Percentiles rank a stretch among this genome's conserved stretches.
These are phyloP conservation scores for Glycyrrhiza uralensis DNA, from an alignment of 306 rosid species.

Conservation along the genomic window DNA sequence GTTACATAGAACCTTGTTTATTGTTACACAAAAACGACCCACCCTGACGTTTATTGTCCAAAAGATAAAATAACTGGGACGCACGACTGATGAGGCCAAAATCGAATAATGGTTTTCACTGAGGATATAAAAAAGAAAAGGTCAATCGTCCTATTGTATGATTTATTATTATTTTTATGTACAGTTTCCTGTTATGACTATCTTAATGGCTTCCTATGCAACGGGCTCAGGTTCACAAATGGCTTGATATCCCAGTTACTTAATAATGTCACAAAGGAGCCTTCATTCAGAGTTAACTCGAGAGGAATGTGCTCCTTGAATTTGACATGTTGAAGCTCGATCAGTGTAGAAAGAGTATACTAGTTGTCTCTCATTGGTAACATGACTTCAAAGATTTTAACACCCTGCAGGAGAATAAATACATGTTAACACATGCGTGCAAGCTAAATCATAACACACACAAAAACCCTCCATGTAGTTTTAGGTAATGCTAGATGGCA, in stretches of 20 bases:
- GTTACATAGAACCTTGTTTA: slow-evolving; percentile 9
- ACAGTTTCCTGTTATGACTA: slow-evolving; percentile 33
- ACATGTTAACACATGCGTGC: too few relatives aligned
- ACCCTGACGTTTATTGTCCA: slow-evolving; percentile 16
- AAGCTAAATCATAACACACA: too few relatives aligned
- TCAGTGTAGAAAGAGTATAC: too few relatives aligned
- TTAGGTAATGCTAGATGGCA: too few relatives aligned
- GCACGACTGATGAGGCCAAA: slow-evolving; percentile 26
- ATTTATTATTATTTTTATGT: too few relatives aligned
- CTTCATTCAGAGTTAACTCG: neutral
- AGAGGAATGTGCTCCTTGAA: slow-evolving; percentile 7
- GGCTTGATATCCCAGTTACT: slow-evolving; percentile 31
- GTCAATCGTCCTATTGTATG: slow-evolving; percentile 23
- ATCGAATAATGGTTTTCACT: slow-evolving; percentile 17
- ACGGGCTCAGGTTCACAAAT: slow-evolving; percentile 11
- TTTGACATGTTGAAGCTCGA: too few relatives aligned
- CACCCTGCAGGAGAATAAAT: too few relatives aligned
- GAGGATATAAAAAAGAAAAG: neutral
- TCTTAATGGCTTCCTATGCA: slow-evolving; percentile 24
- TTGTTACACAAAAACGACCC: slow-evolving; percentile 19
- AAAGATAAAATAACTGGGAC: slow-evolving; percentile 4
- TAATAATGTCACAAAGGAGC: neutral
- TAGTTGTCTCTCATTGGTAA: too few relatives aligned
- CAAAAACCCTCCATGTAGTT: too few relatives aligned
- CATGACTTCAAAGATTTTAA: too few relatives aligned